A percentile compares a stretch with the other conserved stretches of the same genome.
Evolutionary conservation across 305 asterid genomes (phyloP).

Genomic region (Fraxinus albicans): DNA sequence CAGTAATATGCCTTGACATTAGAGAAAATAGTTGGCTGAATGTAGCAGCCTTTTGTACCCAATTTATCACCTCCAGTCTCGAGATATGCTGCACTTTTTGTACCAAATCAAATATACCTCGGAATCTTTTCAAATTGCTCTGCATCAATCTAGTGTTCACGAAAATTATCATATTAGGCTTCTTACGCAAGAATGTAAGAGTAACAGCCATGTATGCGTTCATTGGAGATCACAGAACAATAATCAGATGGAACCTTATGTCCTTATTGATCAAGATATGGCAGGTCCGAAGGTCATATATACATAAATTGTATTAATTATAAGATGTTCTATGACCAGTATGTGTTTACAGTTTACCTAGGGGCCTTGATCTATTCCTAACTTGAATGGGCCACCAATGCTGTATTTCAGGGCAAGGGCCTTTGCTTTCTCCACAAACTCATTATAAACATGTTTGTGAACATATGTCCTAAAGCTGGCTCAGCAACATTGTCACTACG

Average conservation of each 20-base stretch:
- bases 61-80: conserved; percentile 81
- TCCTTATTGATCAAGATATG: not conserved
- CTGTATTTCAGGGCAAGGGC: conserved; percentile 52
- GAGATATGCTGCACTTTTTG: conserved; percentile 75
- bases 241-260: not conserved
- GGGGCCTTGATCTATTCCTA: conserved; percentile 88
- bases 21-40: conserved; percentile 84
- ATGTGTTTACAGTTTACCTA: conserved; percentile 46
- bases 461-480: conserved; percentile 86
- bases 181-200: not conserved
- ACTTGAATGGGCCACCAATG: conserved; percentile 95
- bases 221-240: not conserved
- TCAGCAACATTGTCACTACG: conserved; percentile 96
- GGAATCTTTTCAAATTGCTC: conserved; percentile 79
- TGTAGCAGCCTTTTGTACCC: conserved; percentile 69
- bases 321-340: not conserved
- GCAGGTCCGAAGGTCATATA: too few species aligned
- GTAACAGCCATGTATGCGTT: not conserved
- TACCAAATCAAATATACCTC: conserved; percentile 57
- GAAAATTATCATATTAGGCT: not conserved
- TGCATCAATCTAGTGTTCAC: conserved; percentile 50
- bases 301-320: not conserved
- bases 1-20: conserved; percentile 60
- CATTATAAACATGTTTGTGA: conserved; percentile 78
- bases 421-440: conserved; percentile 79